Conservation (phyloP, 805 yeast genomes). For the Candida xiaguanensis region DNA sequence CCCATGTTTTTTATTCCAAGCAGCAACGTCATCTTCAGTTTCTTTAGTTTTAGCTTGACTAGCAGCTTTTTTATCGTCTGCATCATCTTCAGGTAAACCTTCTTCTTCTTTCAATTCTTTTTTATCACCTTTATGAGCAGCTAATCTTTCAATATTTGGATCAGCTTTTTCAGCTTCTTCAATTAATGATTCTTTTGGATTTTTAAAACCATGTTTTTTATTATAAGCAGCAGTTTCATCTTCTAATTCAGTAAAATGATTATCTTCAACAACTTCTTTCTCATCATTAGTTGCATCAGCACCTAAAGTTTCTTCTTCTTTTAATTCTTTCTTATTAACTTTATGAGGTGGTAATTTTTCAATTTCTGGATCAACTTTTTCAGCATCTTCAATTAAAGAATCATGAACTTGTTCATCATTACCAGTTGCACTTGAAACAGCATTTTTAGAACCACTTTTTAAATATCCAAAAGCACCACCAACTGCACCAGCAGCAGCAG, state of each 20-base stretch:
- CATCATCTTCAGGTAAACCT: constrained; percentile 8
- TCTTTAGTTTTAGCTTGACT: constrained; percentile 8
- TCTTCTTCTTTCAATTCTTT: neutral
- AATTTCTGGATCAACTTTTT: constrained; percentile 5
- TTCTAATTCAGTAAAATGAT: constrained; percentile 15
- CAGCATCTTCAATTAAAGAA: constrained; percentile 7
- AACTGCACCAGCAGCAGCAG: constrained; percentile 2
- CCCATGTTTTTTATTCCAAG: constrained; percentile 27
- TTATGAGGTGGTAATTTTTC: constrained; percentile 8
- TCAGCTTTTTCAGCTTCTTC: constrained; percentile 23
- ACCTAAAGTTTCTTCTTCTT: neutral
- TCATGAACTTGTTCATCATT: constrained; percentile 3
- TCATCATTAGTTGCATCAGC: constrained; percentile 7
- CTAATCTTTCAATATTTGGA: constrained; percentile 10
- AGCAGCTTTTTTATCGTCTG: neutral
- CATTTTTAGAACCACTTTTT: neutral
- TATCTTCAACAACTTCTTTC: neutral
- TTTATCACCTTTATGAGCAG: constrained; percentile 12
- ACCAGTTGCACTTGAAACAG: neutral
- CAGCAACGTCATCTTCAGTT: constrained; percentile 22
- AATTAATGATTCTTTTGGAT: constrained; percentile 21
- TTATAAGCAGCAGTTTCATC: constrained; percentile 21
- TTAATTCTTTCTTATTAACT: neutral
- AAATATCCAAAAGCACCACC: constrained; percentile 2
- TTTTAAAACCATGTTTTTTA: constrained; percentile 21